Conservation (phyloP, 2,329 filamentous ascomycete genomes). For the Penicillium sp. region DNA sequence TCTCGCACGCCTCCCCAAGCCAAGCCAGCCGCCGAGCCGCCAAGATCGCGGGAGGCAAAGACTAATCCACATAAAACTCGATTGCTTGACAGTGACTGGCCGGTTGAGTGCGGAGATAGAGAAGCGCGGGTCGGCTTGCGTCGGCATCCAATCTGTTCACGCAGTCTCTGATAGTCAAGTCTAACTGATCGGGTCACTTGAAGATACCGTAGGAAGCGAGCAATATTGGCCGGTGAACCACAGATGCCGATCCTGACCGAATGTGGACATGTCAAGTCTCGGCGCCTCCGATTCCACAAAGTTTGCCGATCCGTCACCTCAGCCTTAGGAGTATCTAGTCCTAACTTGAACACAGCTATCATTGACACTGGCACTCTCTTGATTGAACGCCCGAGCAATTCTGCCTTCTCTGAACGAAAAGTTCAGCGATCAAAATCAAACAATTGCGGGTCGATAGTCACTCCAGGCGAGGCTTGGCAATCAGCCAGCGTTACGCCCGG, state of each 20-base stretch:
- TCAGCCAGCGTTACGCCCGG: constrained; percentile 8
- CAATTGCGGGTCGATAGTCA: background rate
- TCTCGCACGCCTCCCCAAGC: background rate
- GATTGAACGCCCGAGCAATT: background rate
- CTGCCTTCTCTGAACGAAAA: background rate
- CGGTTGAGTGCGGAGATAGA: background rate
- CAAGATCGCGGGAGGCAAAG: constrained; percentile 15
- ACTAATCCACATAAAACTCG: constrained; percentile 5
- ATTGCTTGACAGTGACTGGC: background rate
- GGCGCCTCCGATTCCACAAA: background rate
- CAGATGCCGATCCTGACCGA: background rate
- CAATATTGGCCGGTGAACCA: background rate
- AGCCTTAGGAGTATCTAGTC: no score
- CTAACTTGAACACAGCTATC: no score
- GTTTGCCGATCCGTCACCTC: background rate
- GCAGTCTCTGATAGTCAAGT: background rate
- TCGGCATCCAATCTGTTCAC: background rate
- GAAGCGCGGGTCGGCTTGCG: constrained; percentile 11
- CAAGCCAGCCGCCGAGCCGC: constrained; percentile 12
- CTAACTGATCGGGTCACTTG: background rate
- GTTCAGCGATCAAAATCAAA: background rate
- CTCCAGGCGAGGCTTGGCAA: constrained; percentile 2
- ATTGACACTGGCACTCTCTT: background rate
- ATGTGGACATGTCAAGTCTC: background rate
- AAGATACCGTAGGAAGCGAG: background rate